Evolutionary conservation across 768 basidiomycete species (phyloP).

Genomic region (Kwoniella dendrophila): DNA sequence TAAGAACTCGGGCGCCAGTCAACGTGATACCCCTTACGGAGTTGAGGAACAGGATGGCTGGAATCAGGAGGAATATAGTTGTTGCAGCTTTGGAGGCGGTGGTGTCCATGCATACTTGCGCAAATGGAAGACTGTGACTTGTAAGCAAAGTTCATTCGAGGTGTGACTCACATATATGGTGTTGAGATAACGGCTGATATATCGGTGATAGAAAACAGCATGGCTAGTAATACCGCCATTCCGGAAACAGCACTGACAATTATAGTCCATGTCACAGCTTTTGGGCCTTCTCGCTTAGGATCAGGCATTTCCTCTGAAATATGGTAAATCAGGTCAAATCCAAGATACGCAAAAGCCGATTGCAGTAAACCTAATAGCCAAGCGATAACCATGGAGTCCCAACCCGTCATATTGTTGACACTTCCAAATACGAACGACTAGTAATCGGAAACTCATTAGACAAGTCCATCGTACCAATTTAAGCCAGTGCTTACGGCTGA

Average conservation of each 20-base stretch:
- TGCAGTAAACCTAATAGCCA: constrained; percentile 35
- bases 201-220: constrained; percentile 37
- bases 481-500: constrained; percentile 12
- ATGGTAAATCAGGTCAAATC: constrained; percentile 37
- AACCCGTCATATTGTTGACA: constrained; percentile 34
- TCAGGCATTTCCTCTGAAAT: constrained; percentile 38
- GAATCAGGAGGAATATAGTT: constrained; percentile 28
- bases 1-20: constrained; percentile 13
- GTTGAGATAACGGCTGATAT: constrained; percentile 22
- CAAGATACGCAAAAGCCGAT: constrained; percentile 27
- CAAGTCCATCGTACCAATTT: not conserved
- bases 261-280: constrained; percentile 25
- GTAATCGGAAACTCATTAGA: not conserved
- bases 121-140: constrained; percentile 25
- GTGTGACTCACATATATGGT: constrained; percentile 11
- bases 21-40: constrained; percentile 22
- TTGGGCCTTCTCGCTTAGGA: constrained; percentile 30
- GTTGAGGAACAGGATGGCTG: constrained; percentile 22
- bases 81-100: constrained; percentile 27
- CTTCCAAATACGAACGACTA: constrained; percentile 33
- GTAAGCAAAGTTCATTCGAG: not conserved
- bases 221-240: constrained; percentile 28
- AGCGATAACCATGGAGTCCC: constrained; percentile 31
- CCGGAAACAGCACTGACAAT: constrained; percentile 22
- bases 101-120: constrained; percentile 26